Evolutionary conservation across 163 green algal species (phyloP).

Genomic region (Trebouxia gelatinosa): DNA sequence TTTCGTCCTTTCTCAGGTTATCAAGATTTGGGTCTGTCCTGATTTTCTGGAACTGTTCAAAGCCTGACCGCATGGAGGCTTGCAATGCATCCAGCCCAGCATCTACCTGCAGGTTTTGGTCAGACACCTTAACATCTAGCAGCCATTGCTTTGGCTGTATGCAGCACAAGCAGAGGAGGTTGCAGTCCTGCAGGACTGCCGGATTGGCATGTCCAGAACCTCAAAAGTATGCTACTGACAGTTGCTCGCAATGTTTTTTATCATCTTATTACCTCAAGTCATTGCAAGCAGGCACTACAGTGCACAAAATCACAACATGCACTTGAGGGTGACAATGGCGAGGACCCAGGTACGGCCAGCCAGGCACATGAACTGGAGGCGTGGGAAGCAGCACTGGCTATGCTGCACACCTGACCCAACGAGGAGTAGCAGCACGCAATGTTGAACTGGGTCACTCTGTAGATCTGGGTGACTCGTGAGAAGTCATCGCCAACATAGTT

Average conservation of each 20-base stretch:
- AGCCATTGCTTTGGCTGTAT: background rate
- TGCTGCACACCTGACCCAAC: conserved; percentile 44
- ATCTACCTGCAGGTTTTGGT: conserved; percentile 64
- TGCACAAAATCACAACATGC: too few relatives aligned
- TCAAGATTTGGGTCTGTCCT: conserved; percentile 88
- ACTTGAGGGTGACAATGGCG: too few relatives aligned
- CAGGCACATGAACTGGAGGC: too few relatives aligned
- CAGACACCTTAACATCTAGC: background rate
- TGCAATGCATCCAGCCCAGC: conserved; percentile 87
- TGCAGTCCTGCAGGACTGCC: background rate
- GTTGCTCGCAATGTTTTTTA: too few relatives aligned
- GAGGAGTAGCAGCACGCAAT: conserved; percentile 97
- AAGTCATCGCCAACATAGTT: conserved; percentile 95
- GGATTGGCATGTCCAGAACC: background rate
- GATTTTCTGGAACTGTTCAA: conserved; percentile 93
- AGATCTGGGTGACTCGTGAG: conserved; percentile 82
- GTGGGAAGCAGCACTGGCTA: too few relatives aligned
- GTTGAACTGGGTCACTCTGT: conserved; percentile 96
- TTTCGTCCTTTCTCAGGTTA: conserved; percentile 65
- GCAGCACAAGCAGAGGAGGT: background rate
- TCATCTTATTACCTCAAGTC: background rate
- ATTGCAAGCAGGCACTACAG: background rate
- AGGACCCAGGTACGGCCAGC: too few relatives aligned
- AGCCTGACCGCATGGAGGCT: conserved; percentile 81
- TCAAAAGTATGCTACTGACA: background rate